These are phyloP conservation scores for Podospora australis DNA, from an alignment of 495 filamentous ascomycete species.

Conservation along the genomic window DNA sequence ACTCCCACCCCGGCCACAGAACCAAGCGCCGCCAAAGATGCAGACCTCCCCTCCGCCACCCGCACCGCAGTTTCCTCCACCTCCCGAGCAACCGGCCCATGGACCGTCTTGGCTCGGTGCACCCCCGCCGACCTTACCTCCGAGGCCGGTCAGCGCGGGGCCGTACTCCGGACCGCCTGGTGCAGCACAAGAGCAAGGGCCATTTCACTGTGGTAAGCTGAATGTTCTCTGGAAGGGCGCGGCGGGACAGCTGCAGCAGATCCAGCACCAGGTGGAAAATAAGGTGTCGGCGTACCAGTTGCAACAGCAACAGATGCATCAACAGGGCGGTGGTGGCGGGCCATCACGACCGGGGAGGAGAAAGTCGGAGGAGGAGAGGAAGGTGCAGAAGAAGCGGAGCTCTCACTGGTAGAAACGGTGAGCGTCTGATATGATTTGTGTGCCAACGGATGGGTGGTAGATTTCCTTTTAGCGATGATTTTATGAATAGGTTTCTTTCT, in stretches of 20 bases:
- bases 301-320: constrained; percentile 9
- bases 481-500: too few species aligned
- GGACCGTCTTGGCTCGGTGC: constrained; percentile 1
- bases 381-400: constrained; percentile 41
- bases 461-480: too few species aligned
- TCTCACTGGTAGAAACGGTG: constrained; percentile 12
- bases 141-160: constrained; percentile 37
- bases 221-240: constrained; percentile 26
- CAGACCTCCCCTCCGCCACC: constrained; percentile 5
- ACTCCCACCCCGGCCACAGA: constrained; percentile 16
- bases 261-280: constrained; percentile 6
- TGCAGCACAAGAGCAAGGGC: constrained; percentile 8
- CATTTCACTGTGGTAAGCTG: constrained; percentile 18
- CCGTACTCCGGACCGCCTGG: constrained; percentile 13
- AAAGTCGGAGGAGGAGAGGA: constrained; percentile 26
- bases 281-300: constrained; percentile 14
- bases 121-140: constrained; percentile 26
- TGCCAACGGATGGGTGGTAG: too few species aligned
- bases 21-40: neutral
- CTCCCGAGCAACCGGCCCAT: constrained; percentile 4
- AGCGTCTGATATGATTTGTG: too few species aligned
- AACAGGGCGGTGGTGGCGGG: too few species aligned
- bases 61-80: constrained; percentile 2
- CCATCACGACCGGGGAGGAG: too few species aligned
- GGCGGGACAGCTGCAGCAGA: constrained; percentile 6